Evolutionary conservation across 441 rosid species (phyloP).

Genomic region (Pelargonium cotyledonis): DNA sequence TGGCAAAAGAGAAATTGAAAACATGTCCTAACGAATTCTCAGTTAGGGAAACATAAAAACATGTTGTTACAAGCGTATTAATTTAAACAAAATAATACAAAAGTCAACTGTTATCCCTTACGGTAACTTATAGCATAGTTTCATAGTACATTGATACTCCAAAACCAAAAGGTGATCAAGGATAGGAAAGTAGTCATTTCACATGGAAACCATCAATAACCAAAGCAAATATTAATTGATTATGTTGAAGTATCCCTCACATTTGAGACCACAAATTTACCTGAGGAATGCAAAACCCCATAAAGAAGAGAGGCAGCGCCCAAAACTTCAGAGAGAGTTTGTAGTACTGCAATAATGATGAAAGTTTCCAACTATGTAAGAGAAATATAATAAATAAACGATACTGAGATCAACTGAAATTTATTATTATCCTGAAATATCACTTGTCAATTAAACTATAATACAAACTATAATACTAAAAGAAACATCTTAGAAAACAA

Average conservation of each 20-base stretch:
- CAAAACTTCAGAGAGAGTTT: constrained; percentile 53
- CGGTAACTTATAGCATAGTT: background rate
- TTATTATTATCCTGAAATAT: constrained; percentile 16
- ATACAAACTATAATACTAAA: background rate
- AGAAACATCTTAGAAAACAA: background rate
- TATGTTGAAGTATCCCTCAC: constrained; percentile 1
- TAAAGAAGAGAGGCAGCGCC: constrained; percentile 50
- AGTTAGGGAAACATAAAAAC: background rate
- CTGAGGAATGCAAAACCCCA: constrained; percentile 67
- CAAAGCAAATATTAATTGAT: background rate
- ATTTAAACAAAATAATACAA: background rate
- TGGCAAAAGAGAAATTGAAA: background rate
- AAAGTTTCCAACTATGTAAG: constrained; percentile 17
- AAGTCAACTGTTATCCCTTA: background rate
- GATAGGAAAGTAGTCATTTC: background rate
- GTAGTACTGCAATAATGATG: constrained; percentile 54
- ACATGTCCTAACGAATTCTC: background rate
- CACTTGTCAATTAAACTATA: constrained; percentile 8
- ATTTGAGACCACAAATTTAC: constrained; percentile 30
- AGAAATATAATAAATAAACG: constrained; percentile 10
- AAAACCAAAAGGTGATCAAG: background rate
- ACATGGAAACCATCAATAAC: background rate
- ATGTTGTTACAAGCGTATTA: background rate
- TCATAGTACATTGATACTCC: background rate
- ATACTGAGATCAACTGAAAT: constrained; percentile 1